Evolutionary conservation across 1,284 basidiomycete genomes (phyloP).

Genomic region (Chalciporus sp.): DNA sequence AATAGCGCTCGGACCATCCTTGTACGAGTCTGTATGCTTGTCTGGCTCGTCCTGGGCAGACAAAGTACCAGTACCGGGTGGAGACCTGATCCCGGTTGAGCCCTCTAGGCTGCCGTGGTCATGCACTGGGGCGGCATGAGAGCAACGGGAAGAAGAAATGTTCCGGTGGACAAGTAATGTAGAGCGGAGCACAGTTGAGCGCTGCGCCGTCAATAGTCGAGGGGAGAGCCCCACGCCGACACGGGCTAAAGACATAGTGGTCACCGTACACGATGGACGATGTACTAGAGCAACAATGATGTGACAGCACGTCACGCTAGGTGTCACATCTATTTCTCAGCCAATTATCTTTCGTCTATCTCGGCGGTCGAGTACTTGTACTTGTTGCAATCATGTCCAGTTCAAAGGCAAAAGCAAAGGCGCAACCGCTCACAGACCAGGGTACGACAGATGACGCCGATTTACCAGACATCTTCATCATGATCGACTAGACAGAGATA

Average conservation of each 20-base stretch:
- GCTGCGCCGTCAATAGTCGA: conserved; percentile 31
- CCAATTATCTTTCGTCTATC: conserved; percentile 56
- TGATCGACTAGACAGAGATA: conserved; percentile 66
- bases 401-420: conserved; percentile 57
- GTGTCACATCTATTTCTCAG: conserved; percentile 31
- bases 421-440: conserved; percentile 61
- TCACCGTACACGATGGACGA: conserved; percentile 26
- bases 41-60: conserved; percentile 47
- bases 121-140: conserved; percentile 24
- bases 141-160: conserved; percentile 27
- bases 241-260: conserved; percentile 53
- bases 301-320: conserved; percentile 43
- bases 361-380: conserved; percentile 26
- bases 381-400: conserved; percentile 34
- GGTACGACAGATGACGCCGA: conserved; percentile 47
- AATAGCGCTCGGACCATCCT: conserved; percentile 81
- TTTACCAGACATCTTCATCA: conserved; percentile 29
- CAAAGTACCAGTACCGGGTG: conserved; percentile 42
- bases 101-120: conserved; percentile 25
- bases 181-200: conserved; percentile 34
- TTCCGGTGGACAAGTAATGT: conserved; percentile 47
- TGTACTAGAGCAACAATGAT: conserved; percentile 9
- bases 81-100: conserved; percentile 34
- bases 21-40: conserved; percentile 66
- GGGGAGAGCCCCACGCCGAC: conserved; percentile 36